Evolutionary conservation across 176 grass and related monocot species (phyloP), one percentile per base, ranked within the genome.

Genomic region (Panicum miliaceum): DNA sequence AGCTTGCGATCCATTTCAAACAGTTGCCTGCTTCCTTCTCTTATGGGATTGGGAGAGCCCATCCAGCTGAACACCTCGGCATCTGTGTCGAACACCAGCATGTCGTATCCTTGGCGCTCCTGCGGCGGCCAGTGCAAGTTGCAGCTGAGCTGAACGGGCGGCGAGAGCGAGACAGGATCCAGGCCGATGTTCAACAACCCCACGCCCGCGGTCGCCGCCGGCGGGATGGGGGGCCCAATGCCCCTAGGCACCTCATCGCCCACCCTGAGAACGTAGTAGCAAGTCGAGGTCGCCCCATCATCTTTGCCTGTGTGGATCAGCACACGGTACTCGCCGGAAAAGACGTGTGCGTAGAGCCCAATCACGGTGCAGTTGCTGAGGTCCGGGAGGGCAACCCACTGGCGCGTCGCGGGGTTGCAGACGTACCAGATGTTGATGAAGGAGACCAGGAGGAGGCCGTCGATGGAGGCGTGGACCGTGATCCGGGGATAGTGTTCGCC

Each of bases 361-460:
- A 64, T 2, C 66, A 73, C 59, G 3, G 32, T 1, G 10, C 0
- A 50, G 32, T 2, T 0, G 40, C 19, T 23, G 15, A 60, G 51
- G 40, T 46, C 7, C 4, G 26, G 41, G 25, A 64, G 15, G 25
- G 16, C 5, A 12, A 2, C 67, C 76, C 67, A 80, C 32, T 73
- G 32, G 37, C 76, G 76, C 18, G 76, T 86, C 22, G 84, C 67
- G 27, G 76, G 84, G 35, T 86, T 86, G 76, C 67, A 64, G 43
- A 86, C 16, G 45, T 80, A 63, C n/a, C 37, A 80, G 48, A 1
- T 3, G 45, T 32, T 13, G 23, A 52, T 0, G 45, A 42, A 80
- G 84, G 76, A 53, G 56, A 86, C 25, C 53, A 79, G 53, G 29
- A 85, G 64, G 75, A 79, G 54, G 19, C 84, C 84, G 58, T 85